phyloP scores from a whole-genome alignment of 2,329 filamentous ascomycete genomes.

The Hypoxylon sp. region DNA sequence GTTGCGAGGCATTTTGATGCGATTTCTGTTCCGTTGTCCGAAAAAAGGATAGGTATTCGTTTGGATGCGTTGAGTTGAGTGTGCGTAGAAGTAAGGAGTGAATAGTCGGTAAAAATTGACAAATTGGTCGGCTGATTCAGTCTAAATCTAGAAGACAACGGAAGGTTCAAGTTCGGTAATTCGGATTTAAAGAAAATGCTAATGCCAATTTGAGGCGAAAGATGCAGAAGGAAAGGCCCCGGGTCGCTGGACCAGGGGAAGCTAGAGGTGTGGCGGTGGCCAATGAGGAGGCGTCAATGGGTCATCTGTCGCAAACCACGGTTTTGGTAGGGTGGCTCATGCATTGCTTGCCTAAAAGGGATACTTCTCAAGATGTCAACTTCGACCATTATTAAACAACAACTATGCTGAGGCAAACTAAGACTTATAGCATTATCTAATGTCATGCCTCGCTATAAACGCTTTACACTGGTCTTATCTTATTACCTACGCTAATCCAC shows the following conservation, averaged over 20 bases:
- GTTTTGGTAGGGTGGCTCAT: not conserved
- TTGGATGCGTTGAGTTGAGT: not conserved
- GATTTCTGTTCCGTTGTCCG: not conserved
- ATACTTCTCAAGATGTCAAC: not conserved
- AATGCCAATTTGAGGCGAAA: conserved; percentile 21
- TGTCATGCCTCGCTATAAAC: not conserved
- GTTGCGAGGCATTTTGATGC: conserved; percentile 79
- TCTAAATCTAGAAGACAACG: conserved; percentile 23
- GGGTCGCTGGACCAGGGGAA: not conserved
- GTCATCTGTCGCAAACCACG: conserved; percentile 13
- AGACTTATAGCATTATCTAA: not conserved
- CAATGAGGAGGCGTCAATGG: conserved; percentile 36
- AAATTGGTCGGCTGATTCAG: conserved; percentile 23
- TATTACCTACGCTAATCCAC: too few species aligned
- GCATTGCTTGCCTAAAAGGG: not conserved
- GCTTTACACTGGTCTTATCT: not conserved
- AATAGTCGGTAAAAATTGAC: conserved; percentile 12
- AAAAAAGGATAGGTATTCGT: not conserved
- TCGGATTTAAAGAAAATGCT: conserved; percentile 43
- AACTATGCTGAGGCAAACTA: too few species aligned
- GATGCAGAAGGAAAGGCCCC: conserved; percentile 13
- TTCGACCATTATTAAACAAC: not conserved
- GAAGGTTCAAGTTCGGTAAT: conserved; percentile 25
- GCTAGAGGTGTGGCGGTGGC: conserved; percentile 31
- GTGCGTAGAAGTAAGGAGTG: conserved; percentile 14